Base-by-base conservation (phyloP, 768 basidiomycete species). In the Amanita thiersii region DNA sequence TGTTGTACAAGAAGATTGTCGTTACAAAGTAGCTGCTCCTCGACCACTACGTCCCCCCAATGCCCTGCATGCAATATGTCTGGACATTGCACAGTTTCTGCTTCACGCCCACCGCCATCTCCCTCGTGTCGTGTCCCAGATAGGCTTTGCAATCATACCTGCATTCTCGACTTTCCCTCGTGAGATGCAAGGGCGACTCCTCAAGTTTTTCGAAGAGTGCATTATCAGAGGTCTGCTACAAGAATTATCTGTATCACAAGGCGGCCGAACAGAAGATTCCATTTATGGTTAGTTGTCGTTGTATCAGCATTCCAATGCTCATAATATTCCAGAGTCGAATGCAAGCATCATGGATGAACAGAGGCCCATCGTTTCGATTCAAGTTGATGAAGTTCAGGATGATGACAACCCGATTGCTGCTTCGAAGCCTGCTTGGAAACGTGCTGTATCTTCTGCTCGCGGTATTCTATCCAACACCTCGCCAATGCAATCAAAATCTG, bases 51-150 rank as follows among this genome's bases (percentile, higher is more conserved):
- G 75, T 20, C 88, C 88, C 10, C 83, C 86, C 2, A 77, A 86
- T 52, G 68, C 85, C 3, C 60, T 92, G n/a, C 88, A 90, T 51
- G 70, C 77, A 1, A 57, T 82, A 20, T 72, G 71, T 3, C 60
- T 92, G 23, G 85, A 88, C 56, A 71, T 89, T 15, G 83, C 83
- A 3, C 75, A 75, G 45, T 73, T 78, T 48, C 69, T 92, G 18
- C 59, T 79, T 17, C 66, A 77, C 44, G 60, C 64, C 20, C 74
- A 82, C 48, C 63, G 66, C 4, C 64, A 69, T 43, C 70, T 75
- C 37, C 66, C 75, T 2, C 59, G 65, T 29, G 61, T 77, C 15
- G 59, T 77, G 33, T 73, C 78, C 4, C 70, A 73, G 32, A 72
- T 89, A 39, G 79, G 74, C 1, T 73, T 79, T 40, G 78, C 80